Percentiles rank a stretch among this genome's conserved stretches.
These are phyloP conservation scores for Linnemannia schmuckeri DNA, from an alignment of 192 early-diverging fungal species.

Conservation along the genomic window DNA sequence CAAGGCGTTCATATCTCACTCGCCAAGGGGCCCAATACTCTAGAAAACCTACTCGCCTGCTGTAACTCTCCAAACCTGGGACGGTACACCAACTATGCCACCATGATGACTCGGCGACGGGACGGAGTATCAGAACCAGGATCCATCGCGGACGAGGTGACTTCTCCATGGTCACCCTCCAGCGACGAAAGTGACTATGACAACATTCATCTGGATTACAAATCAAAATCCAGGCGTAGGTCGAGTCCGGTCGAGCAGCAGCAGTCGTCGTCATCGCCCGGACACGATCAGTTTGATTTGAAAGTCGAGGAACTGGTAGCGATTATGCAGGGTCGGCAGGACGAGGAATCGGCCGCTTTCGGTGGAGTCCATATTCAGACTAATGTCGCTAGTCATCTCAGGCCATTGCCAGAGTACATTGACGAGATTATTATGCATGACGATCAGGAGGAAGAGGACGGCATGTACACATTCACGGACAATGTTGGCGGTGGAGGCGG, in stretches of 20 bases:
- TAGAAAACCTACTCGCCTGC: constrained; percentile 63
- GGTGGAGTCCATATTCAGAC: constrained; percentile 48
- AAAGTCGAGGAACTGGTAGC: constrained; percentile 31
- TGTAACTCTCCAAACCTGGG: constrained; percentile 63
- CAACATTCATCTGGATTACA: constrained; percentile 16
- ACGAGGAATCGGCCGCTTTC: constrained; percentile 47
- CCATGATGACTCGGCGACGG: constrained; percentile 19
- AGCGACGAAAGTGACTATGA: constrained; percentile 47
- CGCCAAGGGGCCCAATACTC: constrained; percentile 61
- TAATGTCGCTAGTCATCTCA: constrained; percentile 32
- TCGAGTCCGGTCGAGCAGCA: neutral
- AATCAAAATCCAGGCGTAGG: neutral
- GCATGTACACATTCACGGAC: constrained; percentile 31
- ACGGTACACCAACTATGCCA: constrained; percentile 58
- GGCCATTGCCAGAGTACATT: constrained; percentile 6
- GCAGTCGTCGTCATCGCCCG: constrained; percentile 6
- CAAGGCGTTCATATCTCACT: constrained; percentile 66
- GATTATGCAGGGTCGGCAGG: constrained; percentile 36
- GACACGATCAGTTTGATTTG: constrained; percentile 47
- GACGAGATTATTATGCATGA: constrained; percentile 49
- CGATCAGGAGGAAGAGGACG: constrained; percentile 51
- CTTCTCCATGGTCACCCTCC: constrained; percentile 1
- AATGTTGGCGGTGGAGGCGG: neutral
- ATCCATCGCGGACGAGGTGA: neutral
- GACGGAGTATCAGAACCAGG: neutral